Percentiles rank a stretch among this genome's conserved stretches.
Evolutionary conservation across 306 rosid genomes (phyloP).

Genomic region (Lathyrus aphaca): DNA sequence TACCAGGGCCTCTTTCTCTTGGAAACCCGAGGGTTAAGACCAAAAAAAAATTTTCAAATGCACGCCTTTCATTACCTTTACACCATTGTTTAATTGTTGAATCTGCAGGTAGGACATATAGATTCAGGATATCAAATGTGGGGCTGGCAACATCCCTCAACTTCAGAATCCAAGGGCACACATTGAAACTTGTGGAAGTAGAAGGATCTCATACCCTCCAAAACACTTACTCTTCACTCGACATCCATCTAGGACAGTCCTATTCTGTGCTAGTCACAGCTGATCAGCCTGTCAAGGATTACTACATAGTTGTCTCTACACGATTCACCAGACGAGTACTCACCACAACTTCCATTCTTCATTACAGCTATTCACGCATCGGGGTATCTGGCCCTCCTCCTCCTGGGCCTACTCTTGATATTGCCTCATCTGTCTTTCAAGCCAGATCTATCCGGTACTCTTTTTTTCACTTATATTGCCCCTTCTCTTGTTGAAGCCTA

Average conservation of each 20-base stretch:
- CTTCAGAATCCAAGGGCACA: slow-evolving; percentile 89
- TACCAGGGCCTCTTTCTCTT: neutral
- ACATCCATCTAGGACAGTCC: slow-evolving; percentile 91
- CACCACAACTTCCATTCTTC: slow-evolving; percentile 87
- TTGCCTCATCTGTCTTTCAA: slow-evolving; percentile 71
- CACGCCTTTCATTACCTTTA: slow-evolving; percentile 24
- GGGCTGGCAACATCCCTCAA: slow-evolving; percentile 89
- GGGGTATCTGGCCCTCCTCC: slow-evolving; percentile 87
- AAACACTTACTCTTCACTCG: slow-evolving; percentile 73
- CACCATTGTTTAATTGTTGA: slow-evolving; percentile 29
- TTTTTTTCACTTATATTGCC: slow-evolving; percentile 6
- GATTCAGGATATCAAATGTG: slow-evolving; percentile 94
- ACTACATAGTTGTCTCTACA: slow-evolving; percentile 79
- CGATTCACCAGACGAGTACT: slow-evolving; percentile 72
- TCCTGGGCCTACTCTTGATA: slow-evolving; percentile 67
- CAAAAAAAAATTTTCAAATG: neutral
- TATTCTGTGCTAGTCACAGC: slow-evolving; percentile 93
- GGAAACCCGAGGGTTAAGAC: neutral
- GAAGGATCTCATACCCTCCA: slow-evolving; percentile 98
- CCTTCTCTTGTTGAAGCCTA: slow-evolving; percentile 18
- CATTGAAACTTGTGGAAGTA: slow-evolving; percentile 81
- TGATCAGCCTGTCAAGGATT: slow-evolving; percentile 82
- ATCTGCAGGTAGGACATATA: slow-evolving; percentile 77
- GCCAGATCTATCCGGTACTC: slow-evolving; percentile 85
- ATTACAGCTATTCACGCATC: slow-evolving; percentile 76